Percentiles rank a stretch among this genome's conserved stretches.
phyloP scores from a whole-genome alignment of 1,139 yeast genomes.

The Suhomyces choctaworum region DNA sequence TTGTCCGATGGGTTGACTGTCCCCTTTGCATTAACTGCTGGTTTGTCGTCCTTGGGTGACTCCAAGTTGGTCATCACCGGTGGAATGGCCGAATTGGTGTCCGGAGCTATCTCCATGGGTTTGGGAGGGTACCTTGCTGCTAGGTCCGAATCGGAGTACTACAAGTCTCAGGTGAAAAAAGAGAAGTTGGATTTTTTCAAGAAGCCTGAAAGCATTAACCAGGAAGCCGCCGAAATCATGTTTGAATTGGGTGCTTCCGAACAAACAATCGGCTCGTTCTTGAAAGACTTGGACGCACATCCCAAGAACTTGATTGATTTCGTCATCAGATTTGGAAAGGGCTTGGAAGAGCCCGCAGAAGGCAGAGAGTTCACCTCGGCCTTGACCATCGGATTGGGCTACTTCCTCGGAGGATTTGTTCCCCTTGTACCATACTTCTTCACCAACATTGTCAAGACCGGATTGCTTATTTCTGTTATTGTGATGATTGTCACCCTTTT shows the following conservation, averaged over 20 bases:
- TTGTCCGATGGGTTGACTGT: constrained; percentile 80
- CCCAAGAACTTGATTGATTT: constrained; percentile 72
- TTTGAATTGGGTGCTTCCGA: constrained; percentile 70
- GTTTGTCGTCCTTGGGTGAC: constrained; percentile 74
- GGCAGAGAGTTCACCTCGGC: constrained; percentile 78
- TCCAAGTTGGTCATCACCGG: constrained; percentile 77
- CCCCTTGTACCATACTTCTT: constrained; percentile 81
- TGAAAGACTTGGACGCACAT: constrained; percentile 65
- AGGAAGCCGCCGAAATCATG: constrained; percentile 73
- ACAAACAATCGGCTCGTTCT: constrained; percentile 61
- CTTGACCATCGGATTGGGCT: constrained; percentile 70
- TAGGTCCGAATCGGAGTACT: constrained; percentile 73
- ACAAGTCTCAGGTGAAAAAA: constrained; percentile 65
- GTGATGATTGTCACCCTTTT: constrained; percentile 87
- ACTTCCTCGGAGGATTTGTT: constrained; percentile 80
- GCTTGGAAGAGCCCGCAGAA: constrained; percentile 79
- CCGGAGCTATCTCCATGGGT: constrained; percentile 86
- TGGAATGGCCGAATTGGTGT: constrained; percentile 81
- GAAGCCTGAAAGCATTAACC: constrained; percentile 58
- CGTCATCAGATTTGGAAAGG: constrained; percentile 70
- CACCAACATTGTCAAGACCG: constrained; percentile 68
- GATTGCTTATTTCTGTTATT: constrained; percentile 70
- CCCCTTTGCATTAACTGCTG: constrained; percentile 83
- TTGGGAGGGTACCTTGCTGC: constrained; percentile 83
- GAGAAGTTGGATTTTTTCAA: constrained; percentile 70